Evolutionary conservation across 192 early-diverging fungal genomes (phyloP), one percentile per base, ranked within the genome.

Genomic region (Umbelopsis sp.): DNA sequence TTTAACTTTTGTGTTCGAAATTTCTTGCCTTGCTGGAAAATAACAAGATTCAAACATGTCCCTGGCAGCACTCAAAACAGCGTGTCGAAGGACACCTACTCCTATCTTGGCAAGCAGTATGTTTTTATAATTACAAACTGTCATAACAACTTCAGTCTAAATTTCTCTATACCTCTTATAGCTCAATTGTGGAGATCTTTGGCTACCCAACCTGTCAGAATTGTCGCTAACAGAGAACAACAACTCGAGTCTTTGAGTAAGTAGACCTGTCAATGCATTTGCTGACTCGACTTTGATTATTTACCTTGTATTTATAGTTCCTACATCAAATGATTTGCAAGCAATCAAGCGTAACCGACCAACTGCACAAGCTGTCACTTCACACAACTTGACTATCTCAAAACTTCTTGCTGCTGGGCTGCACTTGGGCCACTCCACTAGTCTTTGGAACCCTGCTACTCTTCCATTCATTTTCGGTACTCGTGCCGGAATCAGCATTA

Each of bases 391-490:
- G 47, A 88, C 91, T 6, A 83, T 93, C 51, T 85, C 88, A 35
- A 78, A 82, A 45, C 82, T 94, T 55, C 68, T 96, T 71, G 90
- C 93, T 4, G 91, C 95, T 15, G 91, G 91, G 64, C 81, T 95
- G 70, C 97, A 98, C 79, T 77, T 98, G 66, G 97, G 97, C 53
- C 95, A 97, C 79, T 81, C 86, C 10, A 86, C 84, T 25, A 84
- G 85, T 23, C 76, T 84, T 45, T 94, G 91, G 92, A 90, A 97
- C 71, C 88, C 91, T 16, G 71, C 86, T 69, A 97, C 93, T 49
- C 80, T 94, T 55, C 91, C 93, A 7, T 95, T 88, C 77, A 94
- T 98, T 49, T 94, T 91, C 74, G 97, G 97, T 64, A 86, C 89
- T 22, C 91, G 97, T 49, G 80, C 90, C 48, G 95, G 94, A 30